Base-by-base conservation (phyloP, 1,284 basidiomycete genomes). In the Heterobasidion irregulare region DNA sequence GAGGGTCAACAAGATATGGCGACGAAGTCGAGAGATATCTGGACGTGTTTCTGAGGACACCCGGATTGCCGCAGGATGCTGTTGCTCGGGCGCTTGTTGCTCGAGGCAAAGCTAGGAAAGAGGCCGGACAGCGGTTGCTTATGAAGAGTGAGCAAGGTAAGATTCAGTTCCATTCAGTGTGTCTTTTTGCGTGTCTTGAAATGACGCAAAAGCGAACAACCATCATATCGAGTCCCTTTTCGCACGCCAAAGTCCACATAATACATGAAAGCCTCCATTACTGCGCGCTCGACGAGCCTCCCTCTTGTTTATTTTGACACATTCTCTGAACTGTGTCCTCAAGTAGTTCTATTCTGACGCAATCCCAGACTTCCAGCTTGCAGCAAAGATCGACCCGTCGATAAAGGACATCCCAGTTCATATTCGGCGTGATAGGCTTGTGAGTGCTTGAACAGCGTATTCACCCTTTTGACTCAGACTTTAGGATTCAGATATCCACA, bases 31-130 rank as follows among this genome's bases (percentile, higher is more conserved):
- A 84, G 64, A 77, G 73, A 48, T 84, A 82, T 62, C 61, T 86
- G 36, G 82, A 85, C 13, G 80, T 85, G 18, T 85, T 81, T 61
- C 64, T 86, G 53, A 71, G 74, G 55, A 84, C 82, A 32, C 83
- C 83, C 0, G 76, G 78, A 53, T 63, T 85, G 18, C 68, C 77
- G 45, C 74, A 71, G 53, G 70, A 71, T 50, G 77, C 83, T 57
- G 63, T 80, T 6, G 74, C 76, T 8, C 73, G 70, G 57, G 83
- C 83, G 0, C 66, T 84, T 53, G 62, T 83, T 7, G 81, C 80
- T 2, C 68, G 83, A 51, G 82, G 77, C 4, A 79, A 78, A 63
- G 83, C 83, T 34, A 69, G 81, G 54, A 80, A 78, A 61, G 66
- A 69, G 8, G 75, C 74, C 33, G 80, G 79, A 34, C 80, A 84